Evolutionary conservation across 2,329 filamentous ascomycete genomes (phyloP).

Genomic region (Colletotrichum eremochloae): DNA sequence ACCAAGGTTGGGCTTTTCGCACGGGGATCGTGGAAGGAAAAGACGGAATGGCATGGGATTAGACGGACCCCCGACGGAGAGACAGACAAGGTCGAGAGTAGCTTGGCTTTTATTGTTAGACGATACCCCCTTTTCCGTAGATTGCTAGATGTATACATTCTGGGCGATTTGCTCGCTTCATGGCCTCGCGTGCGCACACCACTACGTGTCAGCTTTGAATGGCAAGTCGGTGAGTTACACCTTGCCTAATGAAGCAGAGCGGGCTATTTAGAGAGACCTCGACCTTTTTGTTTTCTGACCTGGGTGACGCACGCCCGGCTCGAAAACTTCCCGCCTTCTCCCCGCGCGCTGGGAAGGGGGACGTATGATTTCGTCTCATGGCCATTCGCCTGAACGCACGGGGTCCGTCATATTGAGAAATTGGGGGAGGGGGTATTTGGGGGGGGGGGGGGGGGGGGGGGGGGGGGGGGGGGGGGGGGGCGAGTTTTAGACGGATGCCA

Average conservation of each 20-base stretch:
- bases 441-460: no score
- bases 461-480: no score
- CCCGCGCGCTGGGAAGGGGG: no score
- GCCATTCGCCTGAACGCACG: not conserved
- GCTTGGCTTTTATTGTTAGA: constrained; percentile 24
- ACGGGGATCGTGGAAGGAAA: not conserved
- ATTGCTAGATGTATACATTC: not conserved
- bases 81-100: not conserved
- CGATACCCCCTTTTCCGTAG: constrained; percentile 24
- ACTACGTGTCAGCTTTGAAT: no score
- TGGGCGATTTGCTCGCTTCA: not conserved
- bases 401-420: not conserved
- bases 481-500: not conserved
- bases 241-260: not conserved
- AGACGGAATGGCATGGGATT: not conserved
- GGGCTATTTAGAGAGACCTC: not conserved
- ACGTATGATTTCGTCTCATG: not conserved
- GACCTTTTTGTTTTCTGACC: not conserved
- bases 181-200: not conserved
- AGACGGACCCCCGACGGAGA: not conserved
- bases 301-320: not conserved
- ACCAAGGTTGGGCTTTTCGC: not conserved
- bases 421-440: no score
- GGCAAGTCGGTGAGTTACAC: not conserved
- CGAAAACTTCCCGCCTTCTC: not conserved